Evolutionary conservation across 2,329 filamentous ascomycete species (phyloP), one percentile per base, ranked within the genome.

Genomic region (Aureobasidium sp.): DNA sequence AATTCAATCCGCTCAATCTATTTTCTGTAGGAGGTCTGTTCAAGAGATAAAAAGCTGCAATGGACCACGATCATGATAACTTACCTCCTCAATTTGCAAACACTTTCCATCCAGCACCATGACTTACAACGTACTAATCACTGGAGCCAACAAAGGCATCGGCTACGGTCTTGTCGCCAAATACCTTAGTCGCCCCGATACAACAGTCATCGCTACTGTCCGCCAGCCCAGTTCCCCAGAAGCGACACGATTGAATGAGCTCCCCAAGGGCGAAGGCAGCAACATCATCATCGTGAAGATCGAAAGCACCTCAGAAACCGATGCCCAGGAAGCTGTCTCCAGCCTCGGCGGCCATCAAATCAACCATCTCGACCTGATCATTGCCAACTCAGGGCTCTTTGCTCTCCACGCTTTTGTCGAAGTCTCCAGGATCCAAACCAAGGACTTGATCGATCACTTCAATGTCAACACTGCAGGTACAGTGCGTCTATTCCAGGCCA

Each of bases 401-500:
- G 50, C 62, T 1, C 38, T 33, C 33, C 2, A 25, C 3, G 36
- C 55, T 9, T 42, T 42, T 27, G 33, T 45, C 15, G 55, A 59
- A 18, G 40, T 45, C 10, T 56, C 29, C 48, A 51, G 33, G 29
- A 51, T 51, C 11, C 27, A 31, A 2, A 33, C 29, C 29, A 60
- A 71, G 9, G 71, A 69, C 65, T 33, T 82, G 0, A 45, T 64
- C 18, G 66, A 73, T 23, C 74, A 80, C 64, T 68, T 77, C 43
- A 67, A 74, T 6, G 71, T 77, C 36, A 81, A 81, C 65, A 69
- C 67, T 9, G 70, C 79, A 29, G 82, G 80, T 3, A 72, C 80
- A 2, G 66, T 86, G 0, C 58, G 71, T 4, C 75, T 86, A 1
- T 86, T 82, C 72, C 82, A 85, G 68, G 83, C 82, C 3, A 76